Conservation (phyloP, 2,329 filamentous ascomycete genomes). For the Teratosphaeria epicoccoides region DNA sequence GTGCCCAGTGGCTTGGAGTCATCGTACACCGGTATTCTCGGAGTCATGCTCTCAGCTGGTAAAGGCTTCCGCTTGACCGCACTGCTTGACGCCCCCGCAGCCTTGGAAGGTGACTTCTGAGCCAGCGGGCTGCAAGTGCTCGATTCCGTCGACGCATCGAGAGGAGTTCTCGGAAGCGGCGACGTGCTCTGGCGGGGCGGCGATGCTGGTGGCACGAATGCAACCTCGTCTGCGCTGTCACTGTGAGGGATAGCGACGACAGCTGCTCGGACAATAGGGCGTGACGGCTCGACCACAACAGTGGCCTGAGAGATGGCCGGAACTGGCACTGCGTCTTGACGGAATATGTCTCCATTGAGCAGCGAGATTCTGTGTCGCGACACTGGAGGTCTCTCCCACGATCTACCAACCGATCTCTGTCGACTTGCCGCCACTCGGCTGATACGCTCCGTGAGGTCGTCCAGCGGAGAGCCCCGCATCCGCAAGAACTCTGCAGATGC, state of each 20-base stretch:
- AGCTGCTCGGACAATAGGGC: neutral
- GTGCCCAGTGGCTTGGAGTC: slow-evolving; percentile 15
- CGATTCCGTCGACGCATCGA: neutral
- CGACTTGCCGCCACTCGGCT: slow-evolving; percentile 15
- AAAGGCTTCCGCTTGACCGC: slow-evolving; percentile 4
- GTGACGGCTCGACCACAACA: neutral
- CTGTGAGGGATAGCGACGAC: neutral
- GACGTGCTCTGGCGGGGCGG: neutral
- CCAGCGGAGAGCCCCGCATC: slow-evolving; percentile 21
- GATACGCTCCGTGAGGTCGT: slow-evolving; percentile 23
- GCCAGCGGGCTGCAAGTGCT: neutral
- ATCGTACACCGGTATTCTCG: slow-evolving; percentile 22
- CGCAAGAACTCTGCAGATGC: slow-evolving; percentile 11
- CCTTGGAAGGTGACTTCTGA: neutral
- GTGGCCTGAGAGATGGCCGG: neutral
- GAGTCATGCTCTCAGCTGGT: slow-evolving; percentile 1
- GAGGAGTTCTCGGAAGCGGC: neutral
- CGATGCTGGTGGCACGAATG: neutral
- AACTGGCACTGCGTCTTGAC: slow-evolving; percentile 2
- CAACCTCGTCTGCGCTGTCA: neutral
- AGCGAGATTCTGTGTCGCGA: slow-evolving; percentile 10
- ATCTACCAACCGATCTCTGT: slow-evolving; percentile 17
- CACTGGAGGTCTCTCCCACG: slow-evolving; percentile 11
- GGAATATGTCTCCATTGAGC: slow-evolving; percentile 14
- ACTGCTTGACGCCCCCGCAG: neutral